Evolutionary conservation across 1,139 yeast species (phyloP).

Genomic region (Taphrina wiesneri): DNA sequence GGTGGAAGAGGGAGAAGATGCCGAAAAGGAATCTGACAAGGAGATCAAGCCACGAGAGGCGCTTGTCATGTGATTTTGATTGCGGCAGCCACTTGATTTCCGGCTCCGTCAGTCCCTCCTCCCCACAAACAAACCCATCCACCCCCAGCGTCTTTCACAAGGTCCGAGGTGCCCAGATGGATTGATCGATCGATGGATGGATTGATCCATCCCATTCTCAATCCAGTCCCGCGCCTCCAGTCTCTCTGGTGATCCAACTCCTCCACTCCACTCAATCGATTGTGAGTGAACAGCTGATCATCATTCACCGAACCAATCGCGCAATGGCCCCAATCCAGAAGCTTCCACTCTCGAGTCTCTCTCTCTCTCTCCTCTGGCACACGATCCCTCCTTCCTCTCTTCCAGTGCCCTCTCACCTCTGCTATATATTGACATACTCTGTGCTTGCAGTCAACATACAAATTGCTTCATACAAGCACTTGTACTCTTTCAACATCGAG

Average conservation of each 20-base stretch:
- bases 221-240: too few relatives aligned
- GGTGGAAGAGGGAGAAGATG: not conserved
- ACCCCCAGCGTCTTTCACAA: not conserved
- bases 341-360: not conserved
- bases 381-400: slow-evolving; percentile 1
- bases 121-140: not conserved
- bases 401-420: not conserved
- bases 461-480: too few relatives aligned
- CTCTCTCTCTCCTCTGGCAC: too few relatives aligned
- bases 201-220: too few relatives aligned
- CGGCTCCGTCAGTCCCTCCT: not conserved
- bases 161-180: not conserved
- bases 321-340: not conserved
- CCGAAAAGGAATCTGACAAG: not conserved
- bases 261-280: too few relatives aligned
- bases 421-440: not conserved
- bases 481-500: not conserved
- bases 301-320: not conserved
- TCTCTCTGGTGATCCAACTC: not conserved
- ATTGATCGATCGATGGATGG: too few relatives aligned
- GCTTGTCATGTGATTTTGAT: not conserved
- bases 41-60: not conserved
- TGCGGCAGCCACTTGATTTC: not conserved
- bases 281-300: slow-evolving; percentile 1
- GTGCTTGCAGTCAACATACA: not conserved